Evolutionary conservation across 2,329 filamentous ascomycete species (phyloP), one percentile per base, ranked within the genome.

Genomic region (Pestalotiopsis sp.): DNA sequence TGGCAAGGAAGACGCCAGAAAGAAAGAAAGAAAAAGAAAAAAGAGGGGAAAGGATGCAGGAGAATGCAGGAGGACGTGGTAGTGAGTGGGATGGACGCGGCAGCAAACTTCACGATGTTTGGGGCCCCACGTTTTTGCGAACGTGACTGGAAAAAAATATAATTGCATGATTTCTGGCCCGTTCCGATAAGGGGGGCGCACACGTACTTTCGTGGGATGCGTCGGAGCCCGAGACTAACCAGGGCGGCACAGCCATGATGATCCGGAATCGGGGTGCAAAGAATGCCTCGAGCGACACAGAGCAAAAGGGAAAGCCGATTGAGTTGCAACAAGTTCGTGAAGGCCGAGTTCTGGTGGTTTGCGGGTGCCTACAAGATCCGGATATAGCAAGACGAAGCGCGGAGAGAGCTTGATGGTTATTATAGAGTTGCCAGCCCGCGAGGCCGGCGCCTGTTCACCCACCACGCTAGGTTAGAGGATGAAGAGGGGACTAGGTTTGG

Each of bases 221-320:
- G 59, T 36, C 31, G 59, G 59, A 62, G 59, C 27, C 59, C 59
- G 25, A 36, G 14, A 39, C 27, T 39, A 36, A 20, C 25, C 59
- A 62, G 59, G 59, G 27, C 59, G 36, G 59, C 59, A 62, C 59
- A 62, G 59, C 59, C 59, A 62, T 62, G 31, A 62, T 39, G 59
- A 62, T 62, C 59, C 59, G 59, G 25, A 20, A 62, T 62, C 59
- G 59, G 59, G 36, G 36, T n/a, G 13, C 12, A 6, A 12, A 12
- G 17, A 36, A 36, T 36, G 25, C 13, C 9, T 20, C 27, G 31
- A 36, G 59, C 38, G 25, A 27, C 13, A 12, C 14, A 62, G 25
- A 17, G 20, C 27, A n/a, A 41, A 62, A 36, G 59, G 45, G 45
- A 52, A 52, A 17, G 20, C 45, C 45, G 45, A 52, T 52, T 52